Evolutionary conservation across 305 asterid genomes (phyloP), one percentile per base, ranked within the genome.

Genomic region (Fraxinus platypoda): DNA sequence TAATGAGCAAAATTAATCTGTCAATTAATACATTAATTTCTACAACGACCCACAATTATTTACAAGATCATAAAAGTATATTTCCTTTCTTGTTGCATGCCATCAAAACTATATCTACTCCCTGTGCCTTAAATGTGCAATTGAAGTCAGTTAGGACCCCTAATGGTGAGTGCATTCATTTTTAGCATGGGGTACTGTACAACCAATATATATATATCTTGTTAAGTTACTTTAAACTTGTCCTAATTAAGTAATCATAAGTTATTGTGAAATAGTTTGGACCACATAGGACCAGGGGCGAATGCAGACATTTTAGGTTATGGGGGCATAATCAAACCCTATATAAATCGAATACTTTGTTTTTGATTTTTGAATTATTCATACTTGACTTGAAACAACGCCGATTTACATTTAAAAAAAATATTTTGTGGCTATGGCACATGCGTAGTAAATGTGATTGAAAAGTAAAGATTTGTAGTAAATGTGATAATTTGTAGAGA

Each of bases 101-200:
- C 64, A 57, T 19, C 4, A 57, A 57, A 57, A n/a, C 25, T 57
- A 26, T 26, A 25, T 26, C 17, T 3, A 74, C 43, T 33, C 37
- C 28, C 79, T 71, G 57, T 35, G 75, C 64, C 38, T 52, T 73
- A 3, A 80, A 73, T 80, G 83, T 35, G 41, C 38, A 25, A 49
- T 9, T 80, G 19, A 80, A 54, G 74, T 66, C 9, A 11, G 73
- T 66, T 25, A 66, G 73, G 74, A 1, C 8, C 33, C 26, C 73
- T 64, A 64, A 57, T 25, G n/a, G 7, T 25, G 34, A 64, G 25
- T 25, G 73, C 74, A 66, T 66, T 66, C n/a, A 66, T 62, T 26
- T 66, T 66, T 26, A 66, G 33, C 17, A 64, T 64, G 68, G 68
- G 68, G 28, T 19, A 6, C 59, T 49, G 62, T 17, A 49, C 59